Base-by-base conservation (phyloP, 192 early-diverging fungal genomes). In the Coemansia sp. region DNA sequence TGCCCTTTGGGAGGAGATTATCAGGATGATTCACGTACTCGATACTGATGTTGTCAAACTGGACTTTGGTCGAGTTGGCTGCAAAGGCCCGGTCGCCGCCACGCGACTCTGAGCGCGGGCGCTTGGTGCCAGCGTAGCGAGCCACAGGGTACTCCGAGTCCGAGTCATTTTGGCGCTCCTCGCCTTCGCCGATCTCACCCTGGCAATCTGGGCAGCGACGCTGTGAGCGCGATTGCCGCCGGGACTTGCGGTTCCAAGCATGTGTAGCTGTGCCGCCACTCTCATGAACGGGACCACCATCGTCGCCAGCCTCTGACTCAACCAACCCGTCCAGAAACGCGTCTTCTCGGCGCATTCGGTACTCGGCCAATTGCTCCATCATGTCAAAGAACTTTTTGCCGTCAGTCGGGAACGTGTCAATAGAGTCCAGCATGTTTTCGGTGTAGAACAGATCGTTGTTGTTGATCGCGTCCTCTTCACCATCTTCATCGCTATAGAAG, bases 301-400 rank as follows among this genome's bases (percentile, higher is more conserved):
- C 86, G 72, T 85, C 80, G 27, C 83, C 76, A 13, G 70, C 67
- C 29, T 34, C 57, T 2, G 57, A 18, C 33, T 84, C 77, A 29
- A 78, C 76, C 33, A 71, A 57, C 1, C 27, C 65, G 63, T 80
- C 59, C 40, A 72, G 40, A 66, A 82, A 42, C 57, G 87, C 88
- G 62, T 92, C 93, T 63, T 90, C 90, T 20, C 91, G 89, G 41
- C 93, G 92, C 79, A 97, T 92, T 54, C 93, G 92, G 55, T 93
- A 89, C 72, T 96, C 94, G 16, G 96, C 95, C 16, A 98, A 82
- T 22, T 91, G 91, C 77, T 97, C 96, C 96, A 98, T 97, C 85
- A 97, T 90, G 71, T 98, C 95, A 51, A 98, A 86, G 73, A 98
- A 97, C 81, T 96, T 97, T 74, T 91, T 92, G 29, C 96, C 94